Base-by-base conservation (phyloP, 345 rosid species). In the Microthlaspi erraticum region DNA sequence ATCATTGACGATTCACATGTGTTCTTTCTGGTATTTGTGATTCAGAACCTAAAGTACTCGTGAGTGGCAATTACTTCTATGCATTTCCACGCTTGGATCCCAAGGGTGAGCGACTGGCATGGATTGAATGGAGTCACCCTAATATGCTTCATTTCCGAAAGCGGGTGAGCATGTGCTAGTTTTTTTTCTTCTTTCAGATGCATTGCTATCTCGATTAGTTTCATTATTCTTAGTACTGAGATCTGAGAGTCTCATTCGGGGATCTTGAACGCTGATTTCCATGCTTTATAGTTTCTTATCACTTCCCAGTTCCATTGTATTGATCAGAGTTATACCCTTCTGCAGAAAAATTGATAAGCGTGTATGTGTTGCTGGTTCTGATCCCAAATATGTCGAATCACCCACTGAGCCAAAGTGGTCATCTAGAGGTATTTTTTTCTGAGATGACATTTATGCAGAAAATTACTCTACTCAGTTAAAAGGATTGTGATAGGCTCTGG, bases 341-440 rank as follows among this genome's bases (percentile, higher is more conserved):
- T 64, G 79, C 82, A 94, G 99, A 70, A 88, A 80, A 52, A 53
- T 89, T 59, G 70, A 79, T 70, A 84, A 83, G 39, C 87, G 87
- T n/a, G 41, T 77, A 19, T 89, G 96, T 68, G 83, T 91, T 62
- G 93, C 99, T 77, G 96, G 97, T 71, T 71, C 54, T 78, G 87
- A 89, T 83, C 84, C 90, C 46, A 76, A 81, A n/a, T 48, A 81
- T 62, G 72, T 86, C 31, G 99, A 94, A 82, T 86, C 99, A 42
- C 95, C 97, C 46, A 87, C 90, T 48, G 97, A 94, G 71, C 97
- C 96, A 2, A 89, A 89, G 81, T 94, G 99, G 97, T 94, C 99
- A 20, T 68, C 96, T 39, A 72, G 77, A 71, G 99, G 99, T 91
- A 78, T 44, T 34, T 68, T n/a, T 68, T 3, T n/a, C 29, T 50